Evolutionary conservation across 1,139 yeast genomes (phyloP).

Genomic region (Blastobotrys illinoisensis): DNA sequence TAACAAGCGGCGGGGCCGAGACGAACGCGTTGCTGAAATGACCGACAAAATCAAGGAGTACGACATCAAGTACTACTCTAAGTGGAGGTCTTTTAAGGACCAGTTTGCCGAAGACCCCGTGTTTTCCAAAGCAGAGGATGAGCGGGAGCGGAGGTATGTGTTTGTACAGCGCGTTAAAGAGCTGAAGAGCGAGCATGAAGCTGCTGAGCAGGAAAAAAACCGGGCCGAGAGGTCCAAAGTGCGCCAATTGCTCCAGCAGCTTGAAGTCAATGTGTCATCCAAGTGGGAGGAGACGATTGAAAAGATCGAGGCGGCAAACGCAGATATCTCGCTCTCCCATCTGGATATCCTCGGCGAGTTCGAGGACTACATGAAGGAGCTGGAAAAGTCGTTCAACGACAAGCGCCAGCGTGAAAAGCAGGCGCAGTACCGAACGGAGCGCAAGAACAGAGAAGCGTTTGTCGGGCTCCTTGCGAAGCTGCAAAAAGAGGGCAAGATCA

Average conservation of each 20-base stretch:
- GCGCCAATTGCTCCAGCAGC: conserved; percentile 20
- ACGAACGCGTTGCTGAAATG: conserved; percentile 52
- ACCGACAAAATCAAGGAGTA: conserved; percentile 40
- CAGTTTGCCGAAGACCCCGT: conserved; percentile 59
- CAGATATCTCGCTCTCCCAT: conserved; percentile 53
- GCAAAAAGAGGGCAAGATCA: conserved; percentile 37
- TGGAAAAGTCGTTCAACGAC: conserved; percentile 37
- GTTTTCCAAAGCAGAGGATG: conserved; percentile 35
- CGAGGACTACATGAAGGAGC: conserved; percentile 43
- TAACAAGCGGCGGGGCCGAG: conserved; percentile 43
- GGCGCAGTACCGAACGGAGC: conserved; percentile 44
- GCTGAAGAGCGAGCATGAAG: conserved; percentile 37
- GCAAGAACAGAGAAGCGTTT: conserved; percentile 61
- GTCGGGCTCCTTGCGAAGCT: conserved; percentile 41
- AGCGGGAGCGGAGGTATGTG: conserved; percentile 32
- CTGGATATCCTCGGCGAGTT: conserved; percentile 57
- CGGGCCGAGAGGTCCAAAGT: conserved; percentile 10
- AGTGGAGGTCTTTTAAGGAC: conserved; percentile 58
- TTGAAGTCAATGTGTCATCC: conserved; percentile 32
- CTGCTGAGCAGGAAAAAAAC: conserved; percentile 32
- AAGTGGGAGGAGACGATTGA: conserved; percentile 45
- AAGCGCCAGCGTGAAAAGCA: conserved; percentile 38
- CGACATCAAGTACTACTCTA: conserved; percentile 50
- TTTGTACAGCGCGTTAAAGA: conserved; percentile 45
- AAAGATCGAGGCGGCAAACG: conserved; percentile 41